Percentiles rank a stretch among this genome's conserved stretches.
phyloP scores from a whole-genome alignment of 2,329 filamentous ascomycete species.

The Talaromyces sp. region DNA sequence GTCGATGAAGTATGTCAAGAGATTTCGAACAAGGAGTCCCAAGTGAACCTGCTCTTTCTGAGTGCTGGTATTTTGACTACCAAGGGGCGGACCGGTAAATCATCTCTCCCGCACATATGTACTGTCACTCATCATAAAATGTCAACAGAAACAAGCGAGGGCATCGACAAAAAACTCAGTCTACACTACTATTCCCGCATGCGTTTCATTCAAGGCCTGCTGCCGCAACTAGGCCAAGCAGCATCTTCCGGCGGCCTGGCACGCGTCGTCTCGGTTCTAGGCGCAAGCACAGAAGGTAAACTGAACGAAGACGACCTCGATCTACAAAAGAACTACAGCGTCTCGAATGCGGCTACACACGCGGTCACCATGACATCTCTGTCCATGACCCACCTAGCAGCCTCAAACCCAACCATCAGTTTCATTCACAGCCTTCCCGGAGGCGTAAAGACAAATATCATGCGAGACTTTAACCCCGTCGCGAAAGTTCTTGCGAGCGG shows the following conservation, averaged over 20 bases:
- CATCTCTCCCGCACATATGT: not conserved
- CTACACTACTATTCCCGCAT: slow-evolving; percentile 35
- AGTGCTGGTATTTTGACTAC: slow-evolving; percentile 24
- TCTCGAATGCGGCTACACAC: slow-evolving; percentile 32
- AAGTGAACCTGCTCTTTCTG: slow-evolving; percentile 31
- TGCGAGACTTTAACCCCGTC: slow-evolving; percentile 48
- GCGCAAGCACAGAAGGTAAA: slow-evolving; percentile 49
- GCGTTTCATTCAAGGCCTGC: slow-evolving; percentile 33
- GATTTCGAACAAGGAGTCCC: slow-evolving; percentile 36
- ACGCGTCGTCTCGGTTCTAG: slow-evolving; percentile 53
- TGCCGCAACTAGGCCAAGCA: slow-evolving; percentile 28
- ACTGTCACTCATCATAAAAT: too few species aligned
- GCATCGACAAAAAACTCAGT: slow-evolving; percentile 29
- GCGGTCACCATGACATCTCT: slow-evolving; percentile 51
- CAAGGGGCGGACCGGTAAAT: slow-evolving; percentile 20
- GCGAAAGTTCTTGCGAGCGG: not conserved
- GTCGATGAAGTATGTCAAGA: slow-evolving; percentile 49
- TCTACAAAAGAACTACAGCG: slow-evolving; percentile 25
- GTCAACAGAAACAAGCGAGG: slow-evolving; percentile 32
- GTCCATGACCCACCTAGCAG: slow-evolving; percentile 48
- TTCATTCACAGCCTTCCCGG: slow-evolving; percentile 52
- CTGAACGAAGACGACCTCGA: slow-evolving; percentile 35
- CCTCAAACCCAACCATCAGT: slow-evolving; percentile 43
- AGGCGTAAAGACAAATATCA: slow-evolving; percentile 46
- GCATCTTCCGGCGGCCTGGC: slow-evolving; percentile 37